These are phyloP conservation scores for Mortierella sp. DNA, from an alignment of 371 early-diverging fungal genomes.

Conservation along the genomic window DNA sequence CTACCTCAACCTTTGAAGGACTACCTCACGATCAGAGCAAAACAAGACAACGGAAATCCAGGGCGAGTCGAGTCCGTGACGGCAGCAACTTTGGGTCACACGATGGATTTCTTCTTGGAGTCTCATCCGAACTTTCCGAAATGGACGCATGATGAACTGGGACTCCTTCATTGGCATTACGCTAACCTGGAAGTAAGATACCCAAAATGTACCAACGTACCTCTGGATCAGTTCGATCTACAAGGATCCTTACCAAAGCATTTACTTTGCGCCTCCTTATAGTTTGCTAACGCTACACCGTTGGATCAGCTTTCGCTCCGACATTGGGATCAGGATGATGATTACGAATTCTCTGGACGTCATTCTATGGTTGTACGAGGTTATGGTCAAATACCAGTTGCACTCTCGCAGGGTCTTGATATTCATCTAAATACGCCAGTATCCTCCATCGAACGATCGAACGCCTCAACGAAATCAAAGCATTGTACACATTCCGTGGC, in stretches of 20 bases:
- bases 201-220: not conserved
- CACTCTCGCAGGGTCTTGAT: slow-evolving; percentile 51
- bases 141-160: slow-evolving; percentile 43
- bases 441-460: slow-evolving; percentile 12
- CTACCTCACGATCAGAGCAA: slow-evolving; percentile 12
- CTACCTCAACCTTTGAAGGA: slow-evolving; percentile 9
- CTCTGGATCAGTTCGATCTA: not conserved
- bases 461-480: not conserved
- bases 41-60: slow-evolving; percentile 10
- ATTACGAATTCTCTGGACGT: slow-evolving; percentile 51
- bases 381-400: slow-evolving; percentile 54
- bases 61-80: slow-evolving; percentile 17
- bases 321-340: slow-evolving; percentile 60
- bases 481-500: not conserved
- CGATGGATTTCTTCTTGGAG: slow-evolving; percentile 55
- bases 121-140: slow-evolving; percentile 44
- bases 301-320: slow-evolving; percentile 51
- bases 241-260: not conserved
- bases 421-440: slow-evolving; percentile 48
- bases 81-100: slow-evolving; percentile 49
- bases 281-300: slow-evolving; percentile 57
- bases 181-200: slow-evolving; percentile 55
- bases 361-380: slow-evolving; percentile 57
- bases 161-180: slow-evolving; percentile 57
- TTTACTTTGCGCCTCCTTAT: not conserved